Evolutionary conservation across 2,329 filamentous ascomycete species (phyloP).

Genomic region (Diaporthe sp.): DNA sequence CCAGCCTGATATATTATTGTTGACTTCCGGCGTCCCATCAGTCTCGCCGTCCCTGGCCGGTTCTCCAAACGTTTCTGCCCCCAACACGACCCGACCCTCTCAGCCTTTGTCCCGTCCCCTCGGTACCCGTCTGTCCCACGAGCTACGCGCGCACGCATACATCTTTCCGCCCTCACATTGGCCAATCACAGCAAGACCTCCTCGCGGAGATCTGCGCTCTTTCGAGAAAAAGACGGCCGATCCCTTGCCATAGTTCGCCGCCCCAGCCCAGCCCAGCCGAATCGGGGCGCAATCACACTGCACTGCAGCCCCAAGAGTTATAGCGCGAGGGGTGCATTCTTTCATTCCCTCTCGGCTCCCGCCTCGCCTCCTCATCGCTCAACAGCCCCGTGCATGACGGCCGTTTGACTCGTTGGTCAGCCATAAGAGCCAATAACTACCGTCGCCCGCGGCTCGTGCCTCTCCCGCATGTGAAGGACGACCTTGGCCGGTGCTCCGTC

Average conservation of each 20-base stretch:
- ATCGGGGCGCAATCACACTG: conserved; percentile 4
- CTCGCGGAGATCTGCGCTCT: conserved; percentile 12
- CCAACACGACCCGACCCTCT: background rate
- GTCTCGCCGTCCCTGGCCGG: background rate
- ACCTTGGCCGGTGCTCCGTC: background rate
- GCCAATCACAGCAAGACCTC: conserved; percentile 2
- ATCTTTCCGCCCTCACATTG: background rate
- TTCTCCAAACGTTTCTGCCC: background rate
- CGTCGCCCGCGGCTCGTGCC: conserved; percentile 4
- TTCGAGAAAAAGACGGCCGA: background rate
- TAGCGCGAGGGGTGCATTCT: conserved; percentile 23
- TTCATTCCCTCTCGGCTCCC: background rate
- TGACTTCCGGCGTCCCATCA: background rate
- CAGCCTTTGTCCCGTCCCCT: conserved; percentile 21
- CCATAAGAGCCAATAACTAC: conserved; percentile 20
- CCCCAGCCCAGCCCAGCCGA: conserved; percentile 1
- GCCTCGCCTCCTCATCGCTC: background rate
- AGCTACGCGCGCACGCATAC: background rate
- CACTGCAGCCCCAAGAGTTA: conserved; percentile 22
- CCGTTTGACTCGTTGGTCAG: background rate
- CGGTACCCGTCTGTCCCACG: conserved; percentile 19
- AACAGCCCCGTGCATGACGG: background rate
- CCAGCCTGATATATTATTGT: background rate
- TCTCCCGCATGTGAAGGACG: background rate
- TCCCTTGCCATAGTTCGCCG: conserved; percentile 5